Base-by-base conservation (phyloP, 345 rosid genomes). In the Murraya koenigii region DNA sequence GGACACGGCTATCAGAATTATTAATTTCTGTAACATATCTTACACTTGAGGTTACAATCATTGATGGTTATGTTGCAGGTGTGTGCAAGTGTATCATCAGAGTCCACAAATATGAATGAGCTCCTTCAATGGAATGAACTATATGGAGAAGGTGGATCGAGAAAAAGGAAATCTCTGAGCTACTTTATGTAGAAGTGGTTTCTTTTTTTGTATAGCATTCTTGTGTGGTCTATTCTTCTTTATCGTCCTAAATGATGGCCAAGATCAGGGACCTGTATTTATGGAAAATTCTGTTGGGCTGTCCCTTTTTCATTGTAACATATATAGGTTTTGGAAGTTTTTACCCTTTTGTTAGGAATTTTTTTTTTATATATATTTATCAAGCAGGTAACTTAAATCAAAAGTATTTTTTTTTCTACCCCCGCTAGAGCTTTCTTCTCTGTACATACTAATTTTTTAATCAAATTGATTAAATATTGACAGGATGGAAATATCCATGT, bases 71-170 rank as follows among this genome's bases (percentile, higher is more conserved):
- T 15, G 20, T 10, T 72, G 77, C 85, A 97, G 99, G 99, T 97
- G 30, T 94, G 97, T 8, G 99, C 99, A 7, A 97, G 99, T 36
- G 98, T 97, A 23, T 91, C 98, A n/a, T 88, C 97, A 1, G 99
- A 97, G 82, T 97, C 99, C 2, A 77, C 89, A 10, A 97, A 90
- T 78, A 97, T 94, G 98, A 97, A 84, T 55, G 99, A 97, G 82
- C 93, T 97, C 33, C 89, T 91, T 38, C 97, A 93, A 74, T 97
- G 99, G 99, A 97, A 97, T 58, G 98, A 97, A 62, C 75, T 97
- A 56, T 97, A 97, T 19, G 99, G 99, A 33, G 99, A 97, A 85
- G 99, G 99, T 55, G 98, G 99, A 75, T 91, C 99, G 1, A 94
- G 98, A 80, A 97, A 92, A 90, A 94, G 84, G 86, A 86, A 76